phyloP scores from a whole-genome alignment of 116 monocot species.

The Papilionanthe hybrid region DNA sequence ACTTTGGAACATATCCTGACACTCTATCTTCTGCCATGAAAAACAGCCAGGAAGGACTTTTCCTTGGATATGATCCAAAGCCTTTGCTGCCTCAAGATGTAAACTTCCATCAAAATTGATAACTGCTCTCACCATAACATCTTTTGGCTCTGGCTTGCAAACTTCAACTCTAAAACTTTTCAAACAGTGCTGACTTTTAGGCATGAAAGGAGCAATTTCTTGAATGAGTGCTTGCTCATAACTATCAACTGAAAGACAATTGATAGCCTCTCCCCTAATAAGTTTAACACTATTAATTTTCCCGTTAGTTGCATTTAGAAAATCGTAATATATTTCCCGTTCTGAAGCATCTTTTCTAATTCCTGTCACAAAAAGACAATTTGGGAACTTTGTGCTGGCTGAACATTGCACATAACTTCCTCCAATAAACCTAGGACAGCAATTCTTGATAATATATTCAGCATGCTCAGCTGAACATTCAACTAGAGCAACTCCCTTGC shows the following conservation, averaged over 20 bases:
- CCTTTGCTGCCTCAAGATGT: slow-evolving; percentile 89
- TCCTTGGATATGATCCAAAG: slow-evolving; percentile 80
- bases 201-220: slow-evolving; percentile 73
- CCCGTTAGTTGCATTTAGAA: slow-evolving; percentile 40
- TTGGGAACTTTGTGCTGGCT: slow-evolving; percentile 30
- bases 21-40: slow-evolving; percentile 85
- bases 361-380: slow-evolving; percentile 53
- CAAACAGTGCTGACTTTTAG: slow-evolving; percentile 19
- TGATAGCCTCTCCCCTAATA: slow-evolving; percentile 41
- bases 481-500: slow-evolving; percentile 69
- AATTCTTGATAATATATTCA: slow-evolving; percentile 47
- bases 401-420: slow-evolving; percentile 38
- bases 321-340: slow-evolving; percentile 49
- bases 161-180: slow-evolving; percentile 63
- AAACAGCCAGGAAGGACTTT: slow-evolving; percentile 55
- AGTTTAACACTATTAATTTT: slow-evolving; percentile 45
- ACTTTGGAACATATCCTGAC: slow-evolving; percentile 72
- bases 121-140: slow-evolving; percentile 51
- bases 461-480: slow-evolving; percentile 47
- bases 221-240: slow-evolving; percentile 49
- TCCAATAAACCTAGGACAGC: slow-evolving; percentile 35
- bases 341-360: slow-evolving; percentile 64
- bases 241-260: slow-evolving; percentile 12
- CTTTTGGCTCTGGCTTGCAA: slow-evolving; percentile 43
- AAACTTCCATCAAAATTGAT: slow-evolving; percentile 80